Evolutionary conservation across 2,329 filamentous ascomycete genomes (phyloP).

Genomic region (Pseudocercospora cruenta): DNA sequence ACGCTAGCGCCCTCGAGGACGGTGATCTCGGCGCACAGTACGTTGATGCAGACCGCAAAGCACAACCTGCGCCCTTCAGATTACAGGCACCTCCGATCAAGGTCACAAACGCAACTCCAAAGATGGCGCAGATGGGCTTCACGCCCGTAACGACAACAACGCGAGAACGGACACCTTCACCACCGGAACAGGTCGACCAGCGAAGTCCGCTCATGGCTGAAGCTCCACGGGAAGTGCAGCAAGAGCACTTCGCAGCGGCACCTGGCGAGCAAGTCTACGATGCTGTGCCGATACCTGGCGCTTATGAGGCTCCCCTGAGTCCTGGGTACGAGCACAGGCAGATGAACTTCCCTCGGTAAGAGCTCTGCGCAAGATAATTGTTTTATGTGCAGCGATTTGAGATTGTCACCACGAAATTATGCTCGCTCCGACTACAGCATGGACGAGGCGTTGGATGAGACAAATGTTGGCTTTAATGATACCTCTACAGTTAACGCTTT

Average conservation of each 20-base stretch:
- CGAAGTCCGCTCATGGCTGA: constrained; percentile 43
- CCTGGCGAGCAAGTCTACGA: constrained; percentile 84
- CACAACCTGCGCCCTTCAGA: constrained; percentile 66
- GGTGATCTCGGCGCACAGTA: constrained; percentile 58
- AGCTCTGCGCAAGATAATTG: constrained; percentile 10
- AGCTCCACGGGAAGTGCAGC: constrained; percentile 51
- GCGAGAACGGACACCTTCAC: constrained; percentile 30
- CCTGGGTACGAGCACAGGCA: constrained; percentile 25
- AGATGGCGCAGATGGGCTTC: constrained; percentile 66
- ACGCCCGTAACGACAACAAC: constrained; percentile 44
- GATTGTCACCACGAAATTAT: constrained; percentile 14
- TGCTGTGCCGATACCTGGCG: constrained; percentile 83
- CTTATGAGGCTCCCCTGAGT: constrained; percentile 58
- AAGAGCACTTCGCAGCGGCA: constrained; percentile 69
- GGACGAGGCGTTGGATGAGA: constrained; percentile 1
- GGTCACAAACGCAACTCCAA: constrained; percentile 76
- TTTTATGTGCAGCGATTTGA: constrained; percentile 2
- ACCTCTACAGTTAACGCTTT: constrained; percentile 22
- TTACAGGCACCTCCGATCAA: constrained; percentile 76
- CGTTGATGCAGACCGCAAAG: constrained; percentile 58
- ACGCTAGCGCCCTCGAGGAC: constrained; percentile 40
- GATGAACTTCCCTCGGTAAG: constrained; percentile 21
- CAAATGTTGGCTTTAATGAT: constrained; percentile 23
- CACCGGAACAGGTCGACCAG: constrained; percentile 39
- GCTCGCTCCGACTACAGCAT: constrained; percentile 5